Evolutionary conservation across 345 rosid genomes (phyloP).

Genomic region (Eucalyptus pauciflora): DNA sequence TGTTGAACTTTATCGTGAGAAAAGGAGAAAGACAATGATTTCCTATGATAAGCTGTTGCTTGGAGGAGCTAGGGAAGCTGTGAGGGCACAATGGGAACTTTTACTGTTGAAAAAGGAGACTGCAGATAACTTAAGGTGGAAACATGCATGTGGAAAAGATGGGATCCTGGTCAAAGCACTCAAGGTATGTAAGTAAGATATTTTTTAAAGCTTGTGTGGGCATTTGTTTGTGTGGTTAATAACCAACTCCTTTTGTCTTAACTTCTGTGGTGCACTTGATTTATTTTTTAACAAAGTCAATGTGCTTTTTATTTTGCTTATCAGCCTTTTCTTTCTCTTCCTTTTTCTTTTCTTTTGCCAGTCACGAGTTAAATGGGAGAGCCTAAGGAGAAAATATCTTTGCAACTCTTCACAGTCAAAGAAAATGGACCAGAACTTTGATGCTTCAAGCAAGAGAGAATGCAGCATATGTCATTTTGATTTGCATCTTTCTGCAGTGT

Average conservation of each 20-base stretch:
- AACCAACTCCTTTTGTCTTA: background rate
- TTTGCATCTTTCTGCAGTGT: constrained; percentile 57
- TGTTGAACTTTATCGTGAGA: constrained; percentile 37
- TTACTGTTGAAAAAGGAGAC: constrained; percentile 21
- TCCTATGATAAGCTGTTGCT: constrained; percentile 61
- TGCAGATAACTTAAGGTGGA: constrained; percentile 30
- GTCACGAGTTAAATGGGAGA: constrained; percentile 46
- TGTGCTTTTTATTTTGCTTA: background rate
- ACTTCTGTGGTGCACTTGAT: background rate
- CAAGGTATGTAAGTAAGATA: constrained; percentile 17
- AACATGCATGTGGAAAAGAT: constrained; percentile 33
- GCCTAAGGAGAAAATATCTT: constrained; percentile 34
- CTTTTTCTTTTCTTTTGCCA: background rate
- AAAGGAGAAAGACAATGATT: constrained; percentile 27
- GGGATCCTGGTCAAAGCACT: constrained; percentile 46
- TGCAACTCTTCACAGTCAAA: constrained; percentile 14
- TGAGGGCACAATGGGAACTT: constrained; percentile 44
- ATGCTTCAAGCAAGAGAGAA: constrained; percentile 34
- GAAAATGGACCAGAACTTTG: constrained; percentile 34
- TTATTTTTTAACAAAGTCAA: background rate
- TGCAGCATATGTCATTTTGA: constrained; percentile 45
- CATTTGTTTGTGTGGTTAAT: background rate
- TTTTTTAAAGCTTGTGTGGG: background rate
- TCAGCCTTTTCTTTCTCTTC: background rate
- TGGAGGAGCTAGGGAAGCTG: constrained; percentile 48